Evolutionary conservation across 768 basidiomycete genomes (phyloP).

Genomic region (Cyathus striatus): DNA sequence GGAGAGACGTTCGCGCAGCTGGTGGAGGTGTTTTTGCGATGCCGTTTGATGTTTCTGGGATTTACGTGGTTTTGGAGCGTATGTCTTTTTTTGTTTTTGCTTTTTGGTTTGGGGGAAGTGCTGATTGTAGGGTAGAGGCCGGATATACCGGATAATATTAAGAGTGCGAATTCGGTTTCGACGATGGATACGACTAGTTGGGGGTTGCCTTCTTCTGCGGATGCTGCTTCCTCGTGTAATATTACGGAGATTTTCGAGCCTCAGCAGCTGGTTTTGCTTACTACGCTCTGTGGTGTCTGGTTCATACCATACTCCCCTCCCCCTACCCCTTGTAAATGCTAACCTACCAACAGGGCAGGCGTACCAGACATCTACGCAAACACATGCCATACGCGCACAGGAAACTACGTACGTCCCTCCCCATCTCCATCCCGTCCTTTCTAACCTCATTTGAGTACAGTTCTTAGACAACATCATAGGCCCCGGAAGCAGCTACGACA

Average conservation of each 20-base stretch:
- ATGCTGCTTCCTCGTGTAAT: conserved; percentile 32
- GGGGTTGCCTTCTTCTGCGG: conserved; percentile 37
- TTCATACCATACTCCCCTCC: too few relatives aligned
- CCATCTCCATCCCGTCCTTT: not conserved
- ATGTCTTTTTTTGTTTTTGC: conserved; percentile 12
- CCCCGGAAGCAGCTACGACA: conserved; percentile 31
- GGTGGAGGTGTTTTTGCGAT: conserved; percentile 59
- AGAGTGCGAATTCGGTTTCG: conserved; percentile 16
- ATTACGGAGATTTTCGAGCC: conserved; percentile 35
- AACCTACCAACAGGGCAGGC: conserved; percentile 32
- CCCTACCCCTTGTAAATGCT: too few relatives aligned
- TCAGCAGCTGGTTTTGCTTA: conserved; percentile 46
- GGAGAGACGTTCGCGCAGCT: conserved; percentile 43
- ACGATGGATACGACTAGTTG: conserved; percentile 30
- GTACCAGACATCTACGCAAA: conserved; percentile 17
- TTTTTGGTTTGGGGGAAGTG: not conserved
- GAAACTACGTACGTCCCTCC: conserved; percentile 28
- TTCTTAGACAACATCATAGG: conserved; percentile 49
- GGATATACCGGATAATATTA: conserved; percentile 27
- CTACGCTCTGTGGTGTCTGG: conserved; percentile 49
- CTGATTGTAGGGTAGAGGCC: conserved; percentile 24
- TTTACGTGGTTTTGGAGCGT: conserved; percentile 45
- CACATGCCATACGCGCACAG: conserved; percentile 34
- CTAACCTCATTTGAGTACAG: conserved; percentile 12
- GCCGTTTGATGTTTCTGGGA: conserved; percentile 58